Evolutionary conservation across 345 rosid genomes (phyloP), one percentile per base, ranked within the genome.

Genomic region (Lumnitzera racemosa): DNA sequence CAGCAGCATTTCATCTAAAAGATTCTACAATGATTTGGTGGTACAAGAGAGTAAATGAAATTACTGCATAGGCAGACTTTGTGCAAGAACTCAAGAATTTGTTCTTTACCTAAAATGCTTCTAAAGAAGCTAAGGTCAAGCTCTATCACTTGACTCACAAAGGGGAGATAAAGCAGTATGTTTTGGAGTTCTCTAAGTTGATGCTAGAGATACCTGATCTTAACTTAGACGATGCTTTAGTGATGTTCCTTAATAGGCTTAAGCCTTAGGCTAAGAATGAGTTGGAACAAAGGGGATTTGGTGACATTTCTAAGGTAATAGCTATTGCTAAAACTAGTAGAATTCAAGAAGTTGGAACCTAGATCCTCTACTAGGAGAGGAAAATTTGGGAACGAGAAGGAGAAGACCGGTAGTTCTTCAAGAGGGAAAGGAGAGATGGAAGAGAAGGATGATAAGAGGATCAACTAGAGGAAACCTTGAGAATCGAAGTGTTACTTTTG

Each of bases 11-110:
- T 4, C 20, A 13, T 17, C 46, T 11, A 9, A 4, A 0, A 53
- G 52, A 12, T 24, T 24, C 29, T 24, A 43, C 14, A 27, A 25
- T 24, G 46, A n/a, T 58, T 12, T 66, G 58, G 69, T 24, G 47
- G 58, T 17, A n/a, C 31, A 10, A 24, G 29, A 24, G n/a, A n/a
- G 47, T 23, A 51, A 13, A 27, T 36, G 16, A 49, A 66, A 50
- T 58, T 49, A 43, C 47, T 36, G 50, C 57, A 9, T 3, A 24
- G 51, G 23, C 25, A 15, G 49, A 57, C 6, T 56, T 29, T 47
- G 3, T 6, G 13, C 31, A 15, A 15, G 55, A 64, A 25, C 4
- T 64, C 13, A 17, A 0, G 46, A 29, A 29, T 15, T 49, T 5
- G 20, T 20, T 20, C 20, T 20, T 20, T 20, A 1, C 20, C 20